phyloP scores from a whole-genome alignment of 2,329 filamentous ascomycete species.

The Ophiostoma pallidulum region DNA sequence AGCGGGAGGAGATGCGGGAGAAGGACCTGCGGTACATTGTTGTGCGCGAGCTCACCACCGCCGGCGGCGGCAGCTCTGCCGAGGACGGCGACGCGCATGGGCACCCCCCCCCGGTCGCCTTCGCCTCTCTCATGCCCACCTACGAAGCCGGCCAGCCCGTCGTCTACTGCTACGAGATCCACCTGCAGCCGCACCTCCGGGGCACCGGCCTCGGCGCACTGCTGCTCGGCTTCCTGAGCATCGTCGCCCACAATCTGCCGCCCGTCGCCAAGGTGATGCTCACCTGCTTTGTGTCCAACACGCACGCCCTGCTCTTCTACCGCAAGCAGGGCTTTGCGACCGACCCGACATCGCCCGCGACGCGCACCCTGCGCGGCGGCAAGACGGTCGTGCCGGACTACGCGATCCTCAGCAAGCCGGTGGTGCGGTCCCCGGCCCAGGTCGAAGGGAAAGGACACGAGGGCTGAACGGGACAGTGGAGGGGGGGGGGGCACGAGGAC shows the following conservation, averaged over 20 bases:
- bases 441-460: background rate
- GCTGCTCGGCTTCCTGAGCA: constrained; percentile 48
- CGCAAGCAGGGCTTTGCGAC: constrained; percentile 45
- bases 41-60: constrained; percentile 29
- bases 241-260: constrained; percentile 43
- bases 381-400: constrained; percentile 48
- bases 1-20: constrained; percentile 59
- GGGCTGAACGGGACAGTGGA: no score
- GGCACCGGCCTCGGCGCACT: constrained; percentile 52
- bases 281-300: constrained; percentile 59
- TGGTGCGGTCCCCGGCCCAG: background rate
- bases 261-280: constrained; percentile 60
- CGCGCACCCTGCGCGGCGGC: constrained; percentile 46
- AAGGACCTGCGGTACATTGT: constrained; percentile 60
- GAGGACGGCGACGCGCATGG: constrained; percentile 1
- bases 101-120: constrained; percentile 34
- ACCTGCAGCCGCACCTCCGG: constrained; percentile 46
- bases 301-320: constrained; percentile 51
- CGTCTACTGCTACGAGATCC: constrained; percentile 72
- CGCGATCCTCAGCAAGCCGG: constrained; percentile 46
- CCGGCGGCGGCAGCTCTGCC: background rate
- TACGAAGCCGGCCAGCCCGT: constrained; percentile 57
- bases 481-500: no score
- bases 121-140: constrained; percentile 63
- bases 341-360: constrained; percentile 46